A percentile compares a stretch with the other conserved stretches of the same genome.
These are phyloP conservation scores for Candida manassasensis DNA, from an alignment of 805 yeast species.

Conservation along the genomic window DNA sequence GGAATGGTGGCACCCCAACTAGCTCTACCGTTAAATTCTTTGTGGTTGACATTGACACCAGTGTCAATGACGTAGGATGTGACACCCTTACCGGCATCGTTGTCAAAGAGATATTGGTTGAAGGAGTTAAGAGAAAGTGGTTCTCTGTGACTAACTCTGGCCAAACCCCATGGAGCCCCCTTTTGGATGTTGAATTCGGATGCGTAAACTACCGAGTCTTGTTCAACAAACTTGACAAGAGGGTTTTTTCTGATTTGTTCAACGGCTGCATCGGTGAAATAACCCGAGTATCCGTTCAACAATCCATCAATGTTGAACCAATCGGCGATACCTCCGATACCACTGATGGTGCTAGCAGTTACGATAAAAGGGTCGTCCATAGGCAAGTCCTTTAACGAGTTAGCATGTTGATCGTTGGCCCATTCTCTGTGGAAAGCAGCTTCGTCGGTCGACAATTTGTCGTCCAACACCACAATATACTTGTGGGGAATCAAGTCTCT, in stretches of 20 bases:
- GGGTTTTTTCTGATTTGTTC: conserved; percentile 67
- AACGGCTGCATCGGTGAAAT: conserved; percentile 69
- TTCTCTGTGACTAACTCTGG: conserved; percentile 82
- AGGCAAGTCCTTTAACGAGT: conserved; percentile 32
- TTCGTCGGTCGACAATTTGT: conserved; percentile 48
- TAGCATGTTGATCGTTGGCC: conserved; percentile 52
- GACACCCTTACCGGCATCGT: conserved; percentile 76
- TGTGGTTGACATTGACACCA: conserved; percentile 73
- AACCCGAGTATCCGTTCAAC: conserved; percentile 80
- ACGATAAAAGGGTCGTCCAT: conserved; percentile 36
- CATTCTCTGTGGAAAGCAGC: conserved; percentile 63
- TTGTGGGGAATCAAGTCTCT: conserved; percentile 59
- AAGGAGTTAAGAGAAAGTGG: conserved; percentile 62
- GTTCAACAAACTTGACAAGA: conserved; percentile 64
- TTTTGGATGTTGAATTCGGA: conserved; percentile 62
- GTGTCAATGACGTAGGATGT: conserved; percentile 88
- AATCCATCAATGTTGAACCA: conserved; percentile 53
- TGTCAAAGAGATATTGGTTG: conserved; percentile 69
- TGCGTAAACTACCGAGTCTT: conserved; percentile 67
- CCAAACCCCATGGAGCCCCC: conserved; percentile 93
- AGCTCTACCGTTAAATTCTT: conserved; percentile 81
- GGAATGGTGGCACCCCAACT: conserved; percentile 83
- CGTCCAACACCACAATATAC: conserved; percentile 83
- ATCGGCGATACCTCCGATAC: conserved; percentile 54
- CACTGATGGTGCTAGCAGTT: conserved; percentile 11